Percentiles rank a stretch among this genome's conserved stretches.
Conservation (phyloP, 75 land plant species). For the Ceratopteris richardii region DNA sequence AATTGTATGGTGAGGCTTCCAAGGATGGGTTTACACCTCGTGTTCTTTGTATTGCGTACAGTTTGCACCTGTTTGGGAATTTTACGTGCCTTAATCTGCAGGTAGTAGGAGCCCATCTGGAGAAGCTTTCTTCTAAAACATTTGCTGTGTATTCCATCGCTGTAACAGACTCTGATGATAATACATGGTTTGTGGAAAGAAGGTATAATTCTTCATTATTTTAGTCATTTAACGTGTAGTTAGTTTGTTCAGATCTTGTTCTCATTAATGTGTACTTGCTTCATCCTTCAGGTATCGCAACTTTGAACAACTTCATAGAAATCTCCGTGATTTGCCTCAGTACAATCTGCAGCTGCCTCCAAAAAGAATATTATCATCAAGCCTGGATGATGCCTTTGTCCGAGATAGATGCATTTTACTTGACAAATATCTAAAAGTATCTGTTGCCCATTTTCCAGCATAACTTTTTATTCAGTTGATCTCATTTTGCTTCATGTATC, state of each 20-base stretch:
- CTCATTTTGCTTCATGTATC: background rate
- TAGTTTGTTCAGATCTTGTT: no score
- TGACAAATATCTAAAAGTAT: constrained; percentile 83
- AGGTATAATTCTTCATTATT: constrained; percentile 35
- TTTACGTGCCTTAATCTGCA: no score
- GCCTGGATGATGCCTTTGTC: constrained; percentile 82
- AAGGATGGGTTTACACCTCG: background rate
- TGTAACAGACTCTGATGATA: constrained; percentile 69
- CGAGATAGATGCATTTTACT: constrained; percentile 87
- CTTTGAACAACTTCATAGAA: constrained; percentile 89
- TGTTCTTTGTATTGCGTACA: no score
- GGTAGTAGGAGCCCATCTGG: constrained; percentile 97
- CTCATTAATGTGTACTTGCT: no score
- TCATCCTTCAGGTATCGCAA: constrained; percentile 62
- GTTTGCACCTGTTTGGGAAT: no score
- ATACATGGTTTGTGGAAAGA: constrained; percentile 93
- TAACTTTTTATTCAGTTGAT: background rate
- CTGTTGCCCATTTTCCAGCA: constrained; percentile 4
- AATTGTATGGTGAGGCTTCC: constrained; percentile 47
- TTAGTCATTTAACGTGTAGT: no score
- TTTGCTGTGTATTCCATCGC: constrained; percentile 95
- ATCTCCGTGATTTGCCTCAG: constrained; percentile 82
- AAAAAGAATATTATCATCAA: constrained; percentile 88
- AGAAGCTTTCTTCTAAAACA: constrained; percentile 78
- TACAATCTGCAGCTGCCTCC: constrained; percentile 85